phyloP scores from a whole-genome alignment of 305 asterid species.

The Plantago lanceolata region DNA sequence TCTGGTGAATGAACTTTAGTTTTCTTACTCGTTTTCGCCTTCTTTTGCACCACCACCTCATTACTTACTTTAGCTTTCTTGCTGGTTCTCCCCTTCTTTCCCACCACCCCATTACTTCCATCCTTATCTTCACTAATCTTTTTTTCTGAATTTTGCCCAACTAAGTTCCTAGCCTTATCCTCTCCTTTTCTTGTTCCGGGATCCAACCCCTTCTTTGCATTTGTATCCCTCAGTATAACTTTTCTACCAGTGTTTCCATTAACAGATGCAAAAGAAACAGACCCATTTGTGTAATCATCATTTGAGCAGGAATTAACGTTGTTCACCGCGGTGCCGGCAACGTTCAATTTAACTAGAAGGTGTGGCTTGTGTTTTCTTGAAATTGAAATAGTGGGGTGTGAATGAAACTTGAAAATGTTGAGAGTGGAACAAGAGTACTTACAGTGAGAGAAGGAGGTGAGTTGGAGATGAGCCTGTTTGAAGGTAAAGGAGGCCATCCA shows the following conservation, averaged over 20 bases:
- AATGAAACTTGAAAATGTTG: slow-evolving; percentile 37
- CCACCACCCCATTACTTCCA: slow-evolving; percentile 7
- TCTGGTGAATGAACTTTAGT: slow-evolving; percentile 27
- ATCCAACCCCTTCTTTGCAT: slow-evolving; percentile 33
- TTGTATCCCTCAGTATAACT: slow-evolving; percentile 40
- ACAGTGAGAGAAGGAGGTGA: slow-evolving; percentile 41
- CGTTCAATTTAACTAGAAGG: slow-evolving; percentile 27
- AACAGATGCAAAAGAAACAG: slow-evolving; percentile 30
- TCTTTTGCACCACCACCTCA: not conserved
- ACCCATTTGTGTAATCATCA: slow-evolving; percentile 34
- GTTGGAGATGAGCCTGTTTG: slow-evolving; percentile 51
- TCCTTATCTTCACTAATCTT: slow-evolving; percentile 20
- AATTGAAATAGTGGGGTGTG: slow-evolving; percentile 13
- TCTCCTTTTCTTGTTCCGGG: slow-evolving; percentile 28
- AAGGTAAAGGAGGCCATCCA: slow-evolving; percentile 46
- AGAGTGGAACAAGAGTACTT: slow-evolving; percentile 34
- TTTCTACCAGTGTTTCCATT: slow-evolving; percentile 26
- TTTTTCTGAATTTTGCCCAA: slow-evolving; percentile 11
- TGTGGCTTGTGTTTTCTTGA: slow-evolving; percentile 17
- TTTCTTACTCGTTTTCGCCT: not conserved
- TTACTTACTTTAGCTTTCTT: slow-evolving; percentile 13
- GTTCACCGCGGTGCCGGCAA: slow-evolving; percentile 32
- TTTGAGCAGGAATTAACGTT: slow-evolving; percentile 16
- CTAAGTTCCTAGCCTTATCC: slow-evolving; percentile 27
- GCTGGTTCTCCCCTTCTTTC: not conserved